phyloP scores from a whole-genome alignment of 805 yeast species.

The Hanseniaspora meyeri region DNA sequence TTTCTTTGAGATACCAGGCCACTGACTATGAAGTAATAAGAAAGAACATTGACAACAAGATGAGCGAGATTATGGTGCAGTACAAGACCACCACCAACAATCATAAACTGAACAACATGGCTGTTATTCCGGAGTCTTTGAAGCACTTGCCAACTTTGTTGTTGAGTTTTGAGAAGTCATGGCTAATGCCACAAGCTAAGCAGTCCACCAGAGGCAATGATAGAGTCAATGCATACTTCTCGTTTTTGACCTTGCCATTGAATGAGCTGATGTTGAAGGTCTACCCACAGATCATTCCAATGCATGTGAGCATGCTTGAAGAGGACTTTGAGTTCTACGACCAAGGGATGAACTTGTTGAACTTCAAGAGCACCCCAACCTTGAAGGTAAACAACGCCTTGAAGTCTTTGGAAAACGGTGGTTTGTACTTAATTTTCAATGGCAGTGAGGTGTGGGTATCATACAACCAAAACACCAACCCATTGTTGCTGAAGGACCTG shows the following conservation, averaged over 20 bases:
- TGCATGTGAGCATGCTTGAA: conserved; percentile 48
- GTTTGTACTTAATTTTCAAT: conserved; percentile 67
- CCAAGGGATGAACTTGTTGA: conserved; percentile 32
- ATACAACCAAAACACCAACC: conserved; percentile 58
- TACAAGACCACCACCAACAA: conserved; percentile 40
- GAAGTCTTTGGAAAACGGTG: conserved; percentile 42
- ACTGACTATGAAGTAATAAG: conserved; percentile 39
- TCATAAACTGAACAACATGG: conserved; percentile 33
- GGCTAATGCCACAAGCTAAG: conserved; percentile 37
- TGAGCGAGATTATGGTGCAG: conserved; percentile 45
- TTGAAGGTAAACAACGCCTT: conserved; percentile 31
- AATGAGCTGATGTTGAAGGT: conserved; percentile 48
- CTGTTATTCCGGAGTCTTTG: conserved; percentile 72
- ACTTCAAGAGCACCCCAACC: conserved; percentile 37
- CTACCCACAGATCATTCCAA: conserved; percentile 68
- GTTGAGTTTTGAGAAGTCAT: conserved; percentile 57
- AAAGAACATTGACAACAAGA: conserved; percentile 40
- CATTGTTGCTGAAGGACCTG: conserved; percentile 56
- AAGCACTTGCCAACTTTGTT: conserved; percentile 56
- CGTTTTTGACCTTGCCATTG: conserved; percentile 39
- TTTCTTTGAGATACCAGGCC: conserved; percentile 21
- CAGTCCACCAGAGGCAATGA: conserved; percentile 44
- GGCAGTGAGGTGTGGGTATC: conserved; percentile 50
- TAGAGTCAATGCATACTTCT: conserved; percentile 36
- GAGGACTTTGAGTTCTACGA: conserved; percentile 42